phyloP scores from a whole-genome alignment of 257 asterid species.

The Capsicum baccatum region DNA sequence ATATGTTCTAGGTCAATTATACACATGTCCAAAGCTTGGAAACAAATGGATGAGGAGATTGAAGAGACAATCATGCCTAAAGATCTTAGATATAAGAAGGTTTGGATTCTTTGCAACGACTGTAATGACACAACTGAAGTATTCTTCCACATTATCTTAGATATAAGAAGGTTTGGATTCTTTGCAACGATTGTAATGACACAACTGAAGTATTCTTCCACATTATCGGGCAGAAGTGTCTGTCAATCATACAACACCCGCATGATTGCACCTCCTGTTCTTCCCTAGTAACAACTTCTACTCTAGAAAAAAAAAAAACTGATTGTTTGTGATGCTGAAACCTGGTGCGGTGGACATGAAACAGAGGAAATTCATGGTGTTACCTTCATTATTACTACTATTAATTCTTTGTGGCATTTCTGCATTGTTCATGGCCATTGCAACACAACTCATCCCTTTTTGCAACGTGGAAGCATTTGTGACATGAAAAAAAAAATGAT shows the following conservation, averaged over 20 bases:
- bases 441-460: not conserved
- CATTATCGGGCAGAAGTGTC: conserved; percentile 87
- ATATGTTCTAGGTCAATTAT: conserved; percentile 81
- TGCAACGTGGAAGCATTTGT: conserved; percentile 23
- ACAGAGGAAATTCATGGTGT: not conserved
- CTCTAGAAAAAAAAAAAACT: not conserved
- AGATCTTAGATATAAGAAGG: conserved; percentile 85
- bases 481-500: no score
- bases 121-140: conserved; percentile 95
- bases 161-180: conserved; percentile 96
- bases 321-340: not conserved
- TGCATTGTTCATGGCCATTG: conserved; percentile 25
- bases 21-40: conserved; percentile 86
- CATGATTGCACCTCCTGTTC: conserved; percentile 80
- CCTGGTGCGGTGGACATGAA: not conserved
- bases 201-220: conserved; percentile 93
- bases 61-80: conserved; percentile 87
- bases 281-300: conserved; percentile 56
- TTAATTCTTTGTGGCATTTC: not conserved
- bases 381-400: not conserved
- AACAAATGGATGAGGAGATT: conserved; percentile 84
- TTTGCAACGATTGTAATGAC: conserved; percentile 93
- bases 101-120: conserved; percentile 94
- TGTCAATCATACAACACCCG: conserved; percentile 91
- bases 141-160: conserved; percentile 86